A percentile compares a stretch with the other conserved stretches of the same genome.
phyloP scores from a whole-genome alignment of 2,329 filamentous ascomycete genomes.

The Clarireedia monteithiana region DNA sequence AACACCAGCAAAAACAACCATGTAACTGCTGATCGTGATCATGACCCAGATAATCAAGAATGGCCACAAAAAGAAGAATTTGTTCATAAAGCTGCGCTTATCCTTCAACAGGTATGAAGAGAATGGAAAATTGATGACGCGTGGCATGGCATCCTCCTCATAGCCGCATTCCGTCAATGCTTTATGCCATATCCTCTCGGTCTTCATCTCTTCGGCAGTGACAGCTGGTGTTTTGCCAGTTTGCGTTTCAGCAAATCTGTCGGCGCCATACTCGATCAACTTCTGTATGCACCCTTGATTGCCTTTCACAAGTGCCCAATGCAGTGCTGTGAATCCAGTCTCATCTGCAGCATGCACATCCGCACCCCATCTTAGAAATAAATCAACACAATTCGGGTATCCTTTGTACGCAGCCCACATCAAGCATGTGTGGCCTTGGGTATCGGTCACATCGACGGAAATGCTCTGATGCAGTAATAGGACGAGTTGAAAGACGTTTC shows the following conservation, averaged over 20 bases:
- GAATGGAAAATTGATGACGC: constrained; percentile 61
- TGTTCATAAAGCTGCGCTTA: constrained; percentile 67
- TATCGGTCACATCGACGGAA: constrained; percentile 83
- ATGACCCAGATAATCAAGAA: constrained; percentile 67
- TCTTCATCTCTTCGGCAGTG: constrained; percentile 87
- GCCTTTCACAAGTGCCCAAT: constrained; percentile 95
- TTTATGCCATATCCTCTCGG: constrained; percentile 69
- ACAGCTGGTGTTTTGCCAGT: constrained; percentile 84
- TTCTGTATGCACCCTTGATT: constrained; percentile 85
- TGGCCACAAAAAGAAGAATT: constrained; percentile 86
- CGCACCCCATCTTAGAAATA: constrained; percentile 91
- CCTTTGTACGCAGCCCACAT: constrained; percentile 99
- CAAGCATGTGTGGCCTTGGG: constrained; percentile 83
- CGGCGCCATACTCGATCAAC: constrained; percentile 88
- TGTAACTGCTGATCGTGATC: constrained; percentile 63
- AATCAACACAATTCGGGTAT: constrained; percentile 81
- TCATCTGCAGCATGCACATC: constrained; percentile 87
- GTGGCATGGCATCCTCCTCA: constrained; percentile 66
- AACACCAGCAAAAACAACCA: constrained; percentile 69
- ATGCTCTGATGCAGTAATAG: constrained; percentile 92
- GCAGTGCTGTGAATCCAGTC: constrained; percentile 86
- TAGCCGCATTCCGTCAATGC: constrained; percentile 81
- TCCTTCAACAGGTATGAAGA: constrained; percentile 69
- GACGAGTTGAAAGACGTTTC: constrained; percentile 83
- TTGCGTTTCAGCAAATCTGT: constrained; percentile 82